Base-by-base conservation (phyloP, 2,329 filamentous ascomycete species). In the Gnomoniopsis sp. region DNA sequence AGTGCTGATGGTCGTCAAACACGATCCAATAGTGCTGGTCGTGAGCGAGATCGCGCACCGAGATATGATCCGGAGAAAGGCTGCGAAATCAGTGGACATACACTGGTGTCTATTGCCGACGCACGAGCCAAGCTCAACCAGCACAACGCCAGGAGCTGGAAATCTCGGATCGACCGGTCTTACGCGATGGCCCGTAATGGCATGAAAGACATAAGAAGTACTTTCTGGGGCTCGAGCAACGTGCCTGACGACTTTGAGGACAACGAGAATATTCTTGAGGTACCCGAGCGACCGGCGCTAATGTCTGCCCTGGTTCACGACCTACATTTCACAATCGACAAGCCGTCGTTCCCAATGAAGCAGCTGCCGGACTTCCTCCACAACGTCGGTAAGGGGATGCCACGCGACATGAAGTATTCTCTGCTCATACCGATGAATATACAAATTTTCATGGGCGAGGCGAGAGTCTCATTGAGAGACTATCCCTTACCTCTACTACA, bases 341-440 rank as follows among this genome's bases (percentile, higher is more conserved):
- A 96, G 71, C 95, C 95, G 0, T 93, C 90, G 0, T 99, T 99
- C 70, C 88, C 92, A 0, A 77, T 96, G 60, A 80, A 85, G 2
- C 87, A 96, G 14, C 85, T 93, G 56, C 90, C 93, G 0, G 84
- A 89, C 17, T 99, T 96, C 70, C 77, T 99, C 26, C 84, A 97
- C 69, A 85, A 86, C 50, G 88, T 98, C 59, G 95, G 95, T n/a
- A 99, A 99, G 75, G 95, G 95, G 1, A 96, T 99, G 86, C 95
- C 95, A 1, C 81, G 86, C 62, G 88, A 96, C 67, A 99, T 92
- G 84, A 80, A 93, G 68, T 99, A 98, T 71, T 87, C 91, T 11
- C 79, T 99, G 21, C 81, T 99, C 19, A 79, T 99, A 12, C 96
- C 95, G 0, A 91, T 97, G 87, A 90, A 89, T 71, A 81, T 99